These are phyloP conservation scores for Fusarium subglutinans DNA, from an alignment of 2,329 filamentous ascomycete species.

Conservation along the genomic window DNA sequence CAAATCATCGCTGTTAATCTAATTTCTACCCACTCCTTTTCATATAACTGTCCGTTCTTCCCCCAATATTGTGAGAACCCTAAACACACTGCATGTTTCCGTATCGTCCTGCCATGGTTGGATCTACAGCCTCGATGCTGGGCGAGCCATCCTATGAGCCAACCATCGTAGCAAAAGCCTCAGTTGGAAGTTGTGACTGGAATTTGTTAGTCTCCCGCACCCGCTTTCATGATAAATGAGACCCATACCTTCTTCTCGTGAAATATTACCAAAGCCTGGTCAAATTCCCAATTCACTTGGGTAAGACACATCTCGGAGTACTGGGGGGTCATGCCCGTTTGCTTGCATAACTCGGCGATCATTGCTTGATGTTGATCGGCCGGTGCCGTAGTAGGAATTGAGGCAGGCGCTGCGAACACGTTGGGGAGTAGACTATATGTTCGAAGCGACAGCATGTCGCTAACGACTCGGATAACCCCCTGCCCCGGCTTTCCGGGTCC, in stretches of 20 bases:
- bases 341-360: slow-evolving; percentile 77
- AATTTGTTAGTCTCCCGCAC: slow-evolving; percentile 14
- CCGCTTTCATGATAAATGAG: background rate
- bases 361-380: slow-evolving; percentile 70
- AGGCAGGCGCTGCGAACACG: slow-evolving; percentile 47
- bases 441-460: slow-evolving; percentile 79
- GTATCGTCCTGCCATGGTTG: background rate
- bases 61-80: background rate
- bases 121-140: background rate
- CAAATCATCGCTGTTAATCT: slow-evolving; percentile 29
- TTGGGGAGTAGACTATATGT: slow-evolving; percentile 66
- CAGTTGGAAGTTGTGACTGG: slow-evolving; percentile 57
- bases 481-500: slow-evolving; percentile 75
- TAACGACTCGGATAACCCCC: slow-evolving; percentile 77
- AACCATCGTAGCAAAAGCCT: slow-evolving; percentile 53
- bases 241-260: slow-evolving; percentile 74
- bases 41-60: background rate
- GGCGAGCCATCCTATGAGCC: slow-evolving; percentile 22
- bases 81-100: slow-evolving; percentile 6
- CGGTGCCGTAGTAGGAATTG: slow-evolving; percentile 28
- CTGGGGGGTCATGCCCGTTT: slow-evolving; percentile 81
- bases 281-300: slow-evolving; percentile 82
- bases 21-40: background rate
- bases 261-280: slow-evolving; percentile 79
- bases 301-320: slow-evolving; percentile 85